Evolutionary conservation across 2,329 filamentous ascomycete species (phyloP), one percentile per base, ranked within the genome.

Genomic region (Epichloe baconii): DNA sequence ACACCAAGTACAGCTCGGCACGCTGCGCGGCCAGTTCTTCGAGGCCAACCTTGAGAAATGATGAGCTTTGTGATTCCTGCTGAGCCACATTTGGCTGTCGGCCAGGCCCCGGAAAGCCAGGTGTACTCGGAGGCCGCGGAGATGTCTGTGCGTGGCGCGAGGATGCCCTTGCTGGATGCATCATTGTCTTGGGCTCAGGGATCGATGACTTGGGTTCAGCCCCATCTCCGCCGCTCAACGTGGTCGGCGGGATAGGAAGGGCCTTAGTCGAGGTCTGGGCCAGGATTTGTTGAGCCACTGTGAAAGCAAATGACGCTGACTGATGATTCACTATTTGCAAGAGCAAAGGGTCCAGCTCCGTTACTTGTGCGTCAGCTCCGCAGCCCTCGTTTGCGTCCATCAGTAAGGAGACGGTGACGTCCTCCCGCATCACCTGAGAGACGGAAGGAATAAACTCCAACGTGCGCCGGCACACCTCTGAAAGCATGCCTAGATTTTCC

Each of bases 391-490:
- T 61, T 19, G 68, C 67, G 21, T 68, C 65, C 4, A 72, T 64
- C 50, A 83, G 71, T 37, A 84, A 81, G n/a, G 77, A 73, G 45
- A 80, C 69, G 6, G 36, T 38, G 2, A 97, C 72, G 61, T 97
- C 93, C 50, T 80, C 77, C 49, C 89, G 80, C 70, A 97, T 82
- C 21, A 89, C 80, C 49, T 86, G 80, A 3, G 88, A 86, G 38
- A 88, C 83, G 40, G 84, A 79, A 1, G 87, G 85, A 38, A 97
- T 85, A 59, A 96, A 97, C 55, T 87, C 83, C 10, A 93, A 76
- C 2, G 88, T 83, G 52, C 90, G 79, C 54, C 82, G 82, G 63
- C 89, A 95, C 31, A 96, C 80, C 61, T 97, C 89, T 1, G 88
- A 85, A n/a, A 96, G 76, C 55, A 89, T 80, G 10, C 78, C 71